A percentile compares a stretch with the other conserved stretches of the same genome.
Conservation (phyloP, 2,329 filamentous ascomycete genomes). For the Hysterium pulicare region DNA sequence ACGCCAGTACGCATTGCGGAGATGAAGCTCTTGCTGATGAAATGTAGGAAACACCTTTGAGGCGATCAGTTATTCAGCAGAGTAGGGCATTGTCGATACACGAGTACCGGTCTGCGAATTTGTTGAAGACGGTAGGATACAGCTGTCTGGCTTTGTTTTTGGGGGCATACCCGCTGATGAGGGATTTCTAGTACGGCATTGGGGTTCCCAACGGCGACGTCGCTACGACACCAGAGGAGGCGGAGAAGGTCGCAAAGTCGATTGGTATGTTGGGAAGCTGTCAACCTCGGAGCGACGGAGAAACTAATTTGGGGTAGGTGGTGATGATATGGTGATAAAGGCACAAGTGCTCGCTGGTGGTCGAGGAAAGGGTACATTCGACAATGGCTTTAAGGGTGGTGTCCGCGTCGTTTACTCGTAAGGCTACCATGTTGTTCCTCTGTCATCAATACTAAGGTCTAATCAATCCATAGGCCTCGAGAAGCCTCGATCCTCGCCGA, state of each 20-base stretch:
- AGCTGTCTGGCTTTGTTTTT: conserved; percentile 7
- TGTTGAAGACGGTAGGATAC: conserved; percentile 64
- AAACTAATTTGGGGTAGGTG: conserved; percentile 47
- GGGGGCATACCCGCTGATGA: conserved; percentile 21
- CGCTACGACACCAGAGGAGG: conserved; percentile 78
- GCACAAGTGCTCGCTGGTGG: conserved; percentile 97
- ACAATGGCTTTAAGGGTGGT: conserved; percentile 98
- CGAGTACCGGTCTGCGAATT: conserved; percentile 93
- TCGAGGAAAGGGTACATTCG: conserved; percentile 95
- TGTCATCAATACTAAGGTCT: conserved; percentile 12
- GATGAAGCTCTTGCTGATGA: conserved; percentile 21
- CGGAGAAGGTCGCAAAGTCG: conserved; percentile 83
- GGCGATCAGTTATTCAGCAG: conserved; percentile 66
- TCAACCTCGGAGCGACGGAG: not conserved
- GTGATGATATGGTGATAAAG: conserved; percentile 99
- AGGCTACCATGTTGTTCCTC: conserved; percentile 20
- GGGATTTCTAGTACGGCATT: conserved; percentile 74
- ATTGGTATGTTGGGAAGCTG: conserved; percentile 59
- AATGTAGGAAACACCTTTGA: conserved; percentile 54
- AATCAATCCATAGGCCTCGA: conserved; percentile 58
- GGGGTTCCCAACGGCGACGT: conserved; percentile 88
- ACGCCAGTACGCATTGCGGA: conserved; percentile 26
- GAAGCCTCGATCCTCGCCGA: conserved; percentile 95
- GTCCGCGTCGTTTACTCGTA: conserved; percentile 97
- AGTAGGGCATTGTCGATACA: conserved; percentile 90